These are phyloP conservation scores for Saccharomycopsis sp. DNA, from an alignment of 805 yeast genomes.

Conservation along the genomic window DNA sequence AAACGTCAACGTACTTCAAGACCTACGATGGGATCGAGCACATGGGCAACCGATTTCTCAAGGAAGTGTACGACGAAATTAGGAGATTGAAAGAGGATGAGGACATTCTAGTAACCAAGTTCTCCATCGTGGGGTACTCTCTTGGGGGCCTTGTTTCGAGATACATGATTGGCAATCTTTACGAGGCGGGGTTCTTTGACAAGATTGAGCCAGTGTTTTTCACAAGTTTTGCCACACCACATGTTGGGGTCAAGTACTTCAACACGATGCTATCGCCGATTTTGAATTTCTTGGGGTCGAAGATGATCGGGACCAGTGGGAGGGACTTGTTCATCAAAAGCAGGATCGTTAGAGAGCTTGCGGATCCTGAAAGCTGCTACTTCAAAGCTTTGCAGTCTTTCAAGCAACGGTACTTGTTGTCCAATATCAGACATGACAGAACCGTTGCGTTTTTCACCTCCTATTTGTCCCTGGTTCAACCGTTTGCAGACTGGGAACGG, in stretches of 20 bases:
- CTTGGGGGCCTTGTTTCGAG: conserved; percentile 81
- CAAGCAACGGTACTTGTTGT: conserved; percentile 48
- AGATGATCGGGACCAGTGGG: conserved; percentile 60
- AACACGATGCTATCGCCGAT: conserved; percentile 26
- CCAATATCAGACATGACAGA: conserved; percentile 75
- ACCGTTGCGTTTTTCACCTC: conserved; percentile 84
- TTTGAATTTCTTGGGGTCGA: conserved; percentile 45
- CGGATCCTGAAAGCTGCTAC: conserved; percentile 43
- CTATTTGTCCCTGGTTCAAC: conserved; percentile 62
- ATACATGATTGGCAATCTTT: conserved; percentile 67
- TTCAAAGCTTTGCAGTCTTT: conserved; percentile 49
- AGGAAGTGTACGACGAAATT: conserved; percentile 48
- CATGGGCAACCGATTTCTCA: conserved; percentile 59
- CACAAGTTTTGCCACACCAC: conserved; percentile 72
- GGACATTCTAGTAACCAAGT: conserved; percentile 35
- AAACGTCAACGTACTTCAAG: conserved; percentile 55
- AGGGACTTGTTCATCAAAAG: conserved; percentile 56
- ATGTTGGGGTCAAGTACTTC: conserved; percentile 53
- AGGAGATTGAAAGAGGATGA: conserved; percentile 28
- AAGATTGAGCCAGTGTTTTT: conserved; percentile 51
- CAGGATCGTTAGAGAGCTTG: conserved; percentile 40
- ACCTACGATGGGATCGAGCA: conserved; percentile 81
- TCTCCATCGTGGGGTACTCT: conserved; percentile 81
- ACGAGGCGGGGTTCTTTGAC: conserved; percentile 45
- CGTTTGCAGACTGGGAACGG: conserved; percentile 54